Conservation (phyloP, 75 land plant species). For the Azolla pinnata region DNA sequence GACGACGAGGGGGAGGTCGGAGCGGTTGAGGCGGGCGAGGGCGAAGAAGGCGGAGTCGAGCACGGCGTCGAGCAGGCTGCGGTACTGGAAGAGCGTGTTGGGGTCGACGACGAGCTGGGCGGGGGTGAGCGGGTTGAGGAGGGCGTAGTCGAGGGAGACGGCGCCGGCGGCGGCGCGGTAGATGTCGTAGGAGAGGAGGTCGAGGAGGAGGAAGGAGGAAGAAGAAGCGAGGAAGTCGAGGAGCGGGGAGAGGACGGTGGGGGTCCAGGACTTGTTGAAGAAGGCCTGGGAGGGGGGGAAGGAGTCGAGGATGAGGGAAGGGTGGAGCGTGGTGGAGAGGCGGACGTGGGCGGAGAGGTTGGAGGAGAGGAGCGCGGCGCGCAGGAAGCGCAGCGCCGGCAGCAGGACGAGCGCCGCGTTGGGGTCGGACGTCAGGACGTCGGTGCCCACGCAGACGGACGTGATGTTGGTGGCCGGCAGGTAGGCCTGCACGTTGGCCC, state of each 20-base stretch:
- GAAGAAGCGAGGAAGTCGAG: slow-evolving; percentile 51
- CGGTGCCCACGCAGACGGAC: slow-evolving; percentile 76
- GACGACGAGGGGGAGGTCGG: slow-evolving; percentile 48
- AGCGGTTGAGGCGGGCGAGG: slow-evolving; percentile 53
- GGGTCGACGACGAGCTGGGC: slow-evolving; percentile 62
- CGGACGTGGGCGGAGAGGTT: slow-evolving; percentile 47
- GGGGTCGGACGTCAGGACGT: slow-evolving; percentile 59
- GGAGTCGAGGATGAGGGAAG: slow-evolving; percentile 59
- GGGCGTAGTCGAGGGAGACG: slow-evolving; percentile 62
- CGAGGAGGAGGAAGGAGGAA: slow-evolving; percentile 61
- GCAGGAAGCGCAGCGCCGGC: slow-evolving; percentile 60
- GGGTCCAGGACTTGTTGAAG: slow-evolving; percentile 46
- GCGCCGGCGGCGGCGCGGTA: slow-evolving; percentile 45
- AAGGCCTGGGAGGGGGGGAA: slow-evolving; percentile 88
- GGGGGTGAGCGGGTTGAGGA: slow-evolving; percentile 54
- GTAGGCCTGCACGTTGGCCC: slow-evolving; percentile 46
- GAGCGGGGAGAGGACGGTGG: slow-evolving; percentile 34
- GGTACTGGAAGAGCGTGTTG: slow-evolving; percentile 60
- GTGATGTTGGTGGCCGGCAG: slow-evolving; percentile 56
- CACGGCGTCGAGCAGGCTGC: slow-evolving; percentile 71
- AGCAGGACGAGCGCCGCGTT: slow-evolving; percentile 50
- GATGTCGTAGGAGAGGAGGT: slow-evolving; percentile 78
- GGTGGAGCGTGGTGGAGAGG: slow-evolving; percentile 73
- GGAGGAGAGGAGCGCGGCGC: slow-evolving; percentile 54
- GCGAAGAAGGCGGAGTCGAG: slow-evolving; percentile 65